A percentile compares a stretch with the other conserved stretches of the same genome.
phyloP scores from a whole-genome alignment of 2,329 filamentous ascomycete genomes.

The Chaetomium globosum region DNA sequence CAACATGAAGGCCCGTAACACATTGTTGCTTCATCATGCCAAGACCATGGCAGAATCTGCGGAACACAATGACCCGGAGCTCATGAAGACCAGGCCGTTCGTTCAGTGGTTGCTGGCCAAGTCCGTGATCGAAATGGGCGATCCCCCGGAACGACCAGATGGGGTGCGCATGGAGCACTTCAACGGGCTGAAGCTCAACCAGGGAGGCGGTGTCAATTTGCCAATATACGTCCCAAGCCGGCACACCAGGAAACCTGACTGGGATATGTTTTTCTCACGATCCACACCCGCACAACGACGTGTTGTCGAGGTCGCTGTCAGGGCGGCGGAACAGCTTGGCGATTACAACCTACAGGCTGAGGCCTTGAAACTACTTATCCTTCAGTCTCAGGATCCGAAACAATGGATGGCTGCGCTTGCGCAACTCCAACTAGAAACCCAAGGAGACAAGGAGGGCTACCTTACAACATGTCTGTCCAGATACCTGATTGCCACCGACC shows the following conservation, averaged over 20 bases:
- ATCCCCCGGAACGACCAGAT: not conserved
- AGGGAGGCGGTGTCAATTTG: slow-evolving; percentile 14
- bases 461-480: slow-evolving; percentile 30
- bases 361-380: slow-evolving; percentile 27
- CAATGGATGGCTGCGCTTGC: slow-evolving; percentile 23
- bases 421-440: slow-evolving; percentile 25
- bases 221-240: slow-evolving; percentile 29
- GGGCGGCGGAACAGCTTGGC: slow-evolving; percentile 23
- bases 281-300: slow-evolving; percentile 15
- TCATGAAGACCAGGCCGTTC: slow-evolving; percentile 29
- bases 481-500: slow-evolving; percentile 19
- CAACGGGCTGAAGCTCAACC: slow-evolving; percentile 13
- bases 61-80: slow-evolving; percentile 14
- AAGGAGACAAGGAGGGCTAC: slow-evolving; percentile 32
- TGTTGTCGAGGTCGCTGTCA: slow-evolving; percentile 23
- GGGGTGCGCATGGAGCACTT: slow-evolving; percentile 11
- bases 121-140: slow-evolving; percentile 17
- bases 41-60: slow-evolving; percentile 12
- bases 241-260: slow-evolving; percentile 24
- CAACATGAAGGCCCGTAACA: not conserved
- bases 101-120: slow-evolving; percentile 31
- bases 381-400: slow-evolving; percentile 26
- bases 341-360: slow-evolving; percentile 28
- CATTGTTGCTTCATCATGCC: slow-evolving; percentile 21
- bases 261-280: slow-evolving; percentile 24